A percentile compares a stretch with the other conserved stretches of the same genome.
Evolutionary conservation across 78 protist genomes (phyloP).

Genomic region (Thecamonas trahens): DNA sequence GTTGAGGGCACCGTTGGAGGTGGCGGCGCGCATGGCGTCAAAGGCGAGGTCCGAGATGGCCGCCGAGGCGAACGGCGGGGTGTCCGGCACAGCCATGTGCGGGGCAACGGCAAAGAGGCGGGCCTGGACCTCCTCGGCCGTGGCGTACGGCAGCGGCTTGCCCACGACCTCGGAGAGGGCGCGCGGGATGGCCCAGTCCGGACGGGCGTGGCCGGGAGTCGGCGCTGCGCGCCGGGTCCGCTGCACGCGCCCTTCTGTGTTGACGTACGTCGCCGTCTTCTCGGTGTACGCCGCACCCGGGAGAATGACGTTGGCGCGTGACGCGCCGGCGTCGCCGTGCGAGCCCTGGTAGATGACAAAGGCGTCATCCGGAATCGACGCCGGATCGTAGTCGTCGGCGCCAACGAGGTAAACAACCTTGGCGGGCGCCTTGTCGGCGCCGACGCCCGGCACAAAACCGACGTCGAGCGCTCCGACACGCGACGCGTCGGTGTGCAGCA

Average conservation of each 20-base stretch:
- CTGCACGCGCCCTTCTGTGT: constrained; percentile 53
- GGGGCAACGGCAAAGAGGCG: constrained; percentile 28
- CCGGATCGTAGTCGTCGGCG: constrained; percentile 14
- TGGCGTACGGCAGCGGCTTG: constrained; percentile 19
- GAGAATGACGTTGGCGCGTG: constrained; percentile 42
- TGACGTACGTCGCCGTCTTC: constrained; percentile 52
- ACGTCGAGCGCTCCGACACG: constrained; percentile 53
- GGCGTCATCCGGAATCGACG: neutral
- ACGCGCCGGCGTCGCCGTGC: constrained; percentile 35
- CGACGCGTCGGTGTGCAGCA: constrained; percentile 27
- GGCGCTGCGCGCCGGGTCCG: constrained; percentile 22
- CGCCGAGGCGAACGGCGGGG: too few species aligned
- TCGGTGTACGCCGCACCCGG: constrained; percentile 69
- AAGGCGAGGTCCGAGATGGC: too few species aligned
- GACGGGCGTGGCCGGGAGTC: constrained; percentile 55
- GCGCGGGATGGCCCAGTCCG: constrained; percentile 49
- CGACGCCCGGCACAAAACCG: constrained; percentile 31
- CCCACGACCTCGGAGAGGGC: constrained; percentile 34
- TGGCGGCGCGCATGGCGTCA: too few species aligned
- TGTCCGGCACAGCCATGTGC: too few species aligned
- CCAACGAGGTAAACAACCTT: constrained; percentile 27
- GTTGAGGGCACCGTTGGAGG: too few species aligned
- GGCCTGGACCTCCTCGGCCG: neutral
- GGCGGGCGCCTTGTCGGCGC: neutral
- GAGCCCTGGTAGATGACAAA: constrained; percentile 43